A percentile compares a stretch with the other conserved stretches of the same genome.
phyloP scores from a whole-genome alignment of 2,329 filamentous ascomycete species.

The Pseudogymnoascus sp. region DNA sequence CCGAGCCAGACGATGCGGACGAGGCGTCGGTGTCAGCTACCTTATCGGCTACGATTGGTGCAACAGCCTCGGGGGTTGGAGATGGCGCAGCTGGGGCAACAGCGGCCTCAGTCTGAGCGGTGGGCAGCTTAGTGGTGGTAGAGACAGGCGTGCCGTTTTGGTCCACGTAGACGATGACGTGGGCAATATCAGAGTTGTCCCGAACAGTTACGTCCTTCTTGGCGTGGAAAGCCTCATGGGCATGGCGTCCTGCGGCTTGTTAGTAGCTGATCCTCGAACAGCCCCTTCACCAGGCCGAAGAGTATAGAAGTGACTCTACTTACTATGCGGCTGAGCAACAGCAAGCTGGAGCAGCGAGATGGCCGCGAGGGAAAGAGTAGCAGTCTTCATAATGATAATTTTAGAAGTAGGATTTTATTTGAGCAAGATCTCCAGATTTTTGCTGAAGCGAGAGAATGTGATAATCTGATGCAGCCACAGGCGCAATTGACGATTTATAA shows the following conservation, averaged over 20 bases:
- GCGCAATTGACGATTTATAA: conserved; percentile 1
- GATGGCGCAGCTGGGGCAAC: conserved; percentile 3
- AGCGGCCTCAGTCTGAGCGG: conserved; percentile 7
- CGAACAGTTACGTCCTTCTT: conserved; percentile 28
- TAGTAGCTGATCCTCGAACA: conserved; percentile 3
- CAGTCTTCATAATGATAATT: conserved; percentile 36
- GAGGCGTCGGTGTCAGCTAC: background rate
- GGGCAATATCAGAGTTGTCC: conserved; percentile 27
- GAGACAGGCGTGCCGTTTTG: conserved; percentile 43
- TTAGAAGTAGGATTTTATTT: background rate
- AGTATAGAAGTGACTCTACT: conserved; percentile 7
- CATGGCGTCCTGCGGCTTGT: conserved; percentile 16
- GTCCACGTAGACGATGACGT: conserved; percentile 52
- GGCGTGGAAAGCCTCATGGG: conserved; percentile 19
- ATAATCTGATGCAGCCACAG: conserved; percentile 4
- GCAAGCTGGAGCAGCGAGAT: conserved; percentile 33
- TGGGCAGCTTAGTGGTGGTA: conserved; percentile 30
- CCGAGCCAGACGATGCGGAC: background rate
- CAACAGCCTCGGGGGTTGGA: background rate
- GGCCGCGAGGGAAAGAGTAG: conserved; percentile 29
- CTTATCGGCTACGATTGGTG: background rate
- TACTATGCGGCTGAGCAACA: conserved; percentile 34
- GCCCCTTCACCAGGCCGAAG: background rate
- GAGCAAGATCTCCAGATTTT: background rate
- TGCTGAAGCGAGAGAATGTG: conserved; percentile 2